Base-by-base conservation (phyloP, 2,329 filamentous ascomycete species). In the Ilyonectria robusta region DNA sequence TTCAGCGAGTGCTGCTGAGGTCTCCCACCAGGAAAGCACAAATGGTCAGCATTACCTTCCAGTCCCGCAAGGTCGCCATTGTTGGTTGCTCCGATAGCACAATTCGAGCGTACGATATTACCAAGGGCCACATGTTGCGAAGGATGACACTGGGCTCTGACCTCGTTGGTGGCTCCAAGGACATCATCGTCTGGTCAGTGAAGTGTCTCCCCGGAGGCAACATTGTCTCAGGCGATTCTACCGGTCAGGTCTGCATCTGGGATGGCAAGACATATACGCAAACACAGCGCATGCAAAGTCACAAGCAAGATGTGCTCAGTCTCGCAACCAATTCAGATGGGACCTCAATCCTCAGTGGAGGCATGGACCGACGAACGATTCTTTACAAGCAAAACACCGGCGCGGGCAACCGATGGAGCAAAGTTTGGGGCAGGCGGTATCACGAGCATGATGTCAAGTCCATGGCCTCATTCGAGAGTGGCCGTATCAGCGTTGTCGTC, bases 371-470 rank as follows among this genome's bases (percentile, higher is more conserved):
- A 72, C 89, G 93, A 70, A 97, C 96, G 2, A 92, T 94, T 6
- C 85, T 95, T 51, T 97, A 97, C 83, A 93, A 91, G 79, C 89
- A 91, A 72, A 86, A 87, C 54, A 82, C 84, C 64, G 86, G 87
- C 51, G 84, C 88, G 23, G 87, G 86, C 65, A 84, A 86, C 59
- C 89, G 91, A 77, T 99, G 96, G 96, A 89, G 89, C 65, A 95
- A 96, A 80, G 87, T 94, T n/a, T 93, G 90, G 80, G 94, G 97
- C 77, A 88, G 93, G 72, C 88, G 94, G 77, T 95, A 95, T 77
- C 96, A 99, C 78, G 90, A 92, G 51, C 95, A 98, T 80, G 96
- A 99, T 82, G 94, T 98, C 75, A 98, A 98, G 83, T 89, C 94
- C 1, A 93, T 98, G 89, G 93, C 94, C 37, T 91, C 93, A 0